Evolutionary conservation across 2,329 filamentous ascomycete species (phyloP).

Genomic region (Nigrospora oryzae): DNA sequence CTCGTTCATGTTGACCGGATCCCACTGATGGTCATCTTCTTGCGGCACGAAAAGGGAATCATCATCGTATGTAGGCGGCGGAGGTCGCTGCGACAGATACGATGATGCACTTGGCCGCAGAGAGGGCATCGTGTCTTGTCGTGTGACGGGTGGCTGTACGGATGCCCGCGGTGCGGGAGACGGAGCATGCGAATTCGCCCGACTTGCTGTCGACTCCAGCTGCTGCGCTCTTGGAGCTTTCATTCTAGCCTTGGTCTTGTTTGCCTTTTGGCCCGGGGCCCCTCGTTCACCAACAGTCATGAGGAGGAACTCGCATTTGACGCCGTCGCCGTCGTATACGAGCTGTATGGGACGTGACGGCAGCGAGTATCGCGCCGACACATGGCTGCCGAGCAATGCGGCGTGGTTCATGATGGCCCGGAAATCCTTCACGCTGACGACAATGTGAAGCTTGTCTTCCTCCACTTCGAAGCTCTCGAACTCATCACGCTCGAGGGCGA

Average conservation of each 20-base stretch:
- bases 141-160: constrained; percentile 25
- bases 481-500: constrained; percentile 67
- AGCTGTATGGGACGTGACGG: constrained; percentile 67
- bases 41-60: constrained; percentile 64
- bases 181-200: constrained; percentile 24
- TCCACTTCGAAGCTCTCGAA: constrained; percentile 64
- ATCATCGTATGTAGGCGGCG: constrained; percentile 49
- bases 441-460: constrained; percentile 68
- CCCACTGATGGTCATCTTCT: constrained; percentile 65
- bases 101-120: constrained; percentile 18
- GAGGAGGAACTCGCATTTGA: constrained; percentile 69
- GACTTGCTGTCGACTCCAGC: constrained; percentile 39
- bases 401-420: constrained; percentile 72
- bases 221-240: constrained; percentile 31
- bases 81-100: constrained; percentile 44
- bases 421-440: constrained; percentile 78
- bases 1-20: constrained; percentile 52
- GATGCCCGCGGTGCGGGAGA: constrained; percentile 21
- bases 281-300: constrained; percentile 69
- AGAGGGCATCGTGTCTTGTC: constrained; percentile 29
- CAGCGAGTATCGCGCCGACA: constrained; percentile 62
- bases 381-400: constrained; percentile 55
- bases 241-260: constrained; percentile 27
- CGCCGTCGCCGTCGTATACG: constrained; percentile 58
- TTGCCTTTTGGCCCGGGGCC: constrained; percentile 37